These are phyloP conservation scores for Yarrowia sp. DNA, from an alignment of 805 yeast species.

Conservation along the genomic window DNA sequence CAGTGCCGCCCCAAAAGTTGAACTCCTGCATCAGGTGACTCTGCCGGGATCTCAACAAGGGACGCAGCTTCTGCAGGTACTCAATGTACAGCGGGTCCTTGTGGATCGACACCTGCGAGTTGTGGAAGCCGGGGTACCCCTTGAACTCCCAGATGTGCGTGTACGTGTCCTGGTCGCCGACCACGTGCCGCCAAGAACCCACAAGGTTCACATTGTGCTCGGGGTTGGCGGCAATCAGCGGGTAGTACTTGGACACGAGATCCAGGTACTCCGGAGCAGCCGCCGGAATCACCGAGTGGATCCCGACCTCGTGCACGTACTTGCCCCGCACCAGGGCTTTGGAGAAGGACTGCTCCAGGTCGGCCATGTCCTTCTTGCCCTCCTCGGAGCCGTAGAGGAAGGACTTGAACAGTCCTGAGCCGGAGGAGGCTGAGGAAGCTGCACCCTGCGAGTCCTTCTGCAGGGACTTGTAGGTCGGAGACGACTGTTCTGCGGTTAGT, in stretches of 20 bases:
- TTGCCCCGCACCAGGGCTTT: slow-evolving; percentile 52
- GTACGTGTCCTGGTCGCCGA: slow-evolving; percentile 54
- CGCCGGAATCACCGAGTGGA: slow-evolving; percentile 52
- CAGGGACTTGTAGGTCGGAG: slow-evolving; percentile 38
- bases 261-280: slow-evolving; percentile 50
- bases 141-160: slow-evolving; percentile 55
- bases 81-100: slow-evolving; percentile 47
- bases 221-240: slow-evolving; percentile 49
- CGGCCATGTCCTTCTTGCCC: slow-evolving; percentile 49
- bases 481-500: slow-evolving; percentile 40
- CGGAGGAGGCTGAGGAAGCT: slow-evolving; percentile 15
- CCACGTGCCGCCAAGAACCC: slow-evolving; percentile 54
- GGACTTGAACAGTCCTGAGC: slow-evolving; percentile 49
- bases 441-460: slow-evolving; percentile 40
- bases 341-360: slow-evolving; percentile 50
- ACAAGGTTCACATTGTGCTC: slow-evolving; percentile 50
- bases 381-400: slow-evolving; percentile 52
- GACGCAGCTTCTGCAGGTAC: slow-evolving; percentile 48
- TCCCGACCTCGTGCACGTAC: slow-evolving; percentile 53
- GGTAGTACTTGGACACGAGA: slow-evolving; percentile 48
- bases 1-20: slow-evolving; percentile 57
- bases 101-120: slow-evolving; percentile 50
- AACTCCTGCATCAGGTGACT: slow-evolving; percentile 54
- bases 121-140: slow-evolving; percentile 54
- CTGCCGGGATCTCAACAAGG: slow-evolving; percentile 49